A percentile compares a stretch with the other conserved stretches of the same genome.
Evolutionary conservation across 768 basidiomycete genomes (phyloP).

Genomic region (Mycena chlorophos): DNA sequence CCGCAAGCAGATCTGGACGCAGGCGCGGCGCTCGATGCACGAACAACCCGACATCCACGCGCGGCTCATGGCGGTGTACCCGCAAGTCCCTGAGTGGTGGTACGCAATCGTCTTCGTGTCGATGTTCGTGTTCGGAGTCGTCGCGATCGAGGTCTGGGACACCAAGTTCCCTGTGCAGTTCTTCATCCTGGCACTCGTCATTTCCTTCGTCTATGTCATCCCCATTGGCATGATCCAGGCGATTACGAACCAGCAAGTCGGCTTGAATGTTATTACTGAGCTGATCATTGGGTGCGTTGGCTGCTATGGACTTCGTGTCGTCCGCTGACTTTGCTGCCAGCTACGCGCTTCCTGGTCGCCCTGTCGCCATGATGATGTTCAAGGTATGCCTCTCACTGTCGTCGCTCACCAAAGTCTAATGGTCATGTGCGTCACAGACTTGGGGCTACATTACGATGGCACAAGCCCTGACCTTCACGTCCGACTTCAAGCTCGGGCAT

Average conservation of each 20-base stretch:
- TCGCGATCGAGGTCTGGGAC: conserved; percentile 1
- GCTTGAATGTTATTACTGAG: conserved; percentile 75
- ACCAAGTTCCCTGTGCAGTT: conserved; percentile 1
- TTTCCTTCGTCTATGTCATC: conserved; percentile 62
- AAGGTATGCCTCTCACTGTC: not conserved
- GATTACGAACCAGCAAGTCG: conserved; percentile 80
- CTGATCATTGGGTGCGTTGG: conserved; percentile 54
- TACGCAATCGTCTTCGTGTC: conserved; percentile 61
- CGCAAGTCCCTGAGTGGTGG: conserved; percentile 84
- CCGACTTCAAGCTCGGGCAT: conserved; percentile 80
- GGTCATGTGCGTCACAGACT: conserved; percentile 75
- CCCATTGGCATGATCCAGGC: conserved; percentile 62
- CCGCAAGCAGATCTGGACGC: conserved; percentile 77
- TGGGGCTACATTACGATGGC: conserved; percentile 69
- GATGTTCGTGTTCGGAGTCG: conserved; percentile 1
- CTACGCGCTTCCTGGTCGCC: conserved; percentile 72
- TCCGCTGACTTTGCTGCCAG: conserved; percentile 25
- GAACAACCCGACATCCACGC: conserved; percentile 88
- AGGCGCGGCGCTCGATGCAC: conserved; percentile 65
- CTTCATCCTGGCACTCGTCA: not conserved
- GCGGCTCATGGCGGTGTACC: conserved; percentile 75
- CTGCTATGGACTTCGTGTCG: not conserved
- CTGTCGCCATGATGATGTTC: conserved; percentile 58
- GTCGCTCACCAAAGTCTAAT: conserved; percentile 6
- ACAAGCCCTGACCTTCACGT: conserved; percentile 62